Evolutionary conservation across 2,329 filamentous ascomycete species (phyloP).

Genomic region (Aspergillus intermedius): DNA sequence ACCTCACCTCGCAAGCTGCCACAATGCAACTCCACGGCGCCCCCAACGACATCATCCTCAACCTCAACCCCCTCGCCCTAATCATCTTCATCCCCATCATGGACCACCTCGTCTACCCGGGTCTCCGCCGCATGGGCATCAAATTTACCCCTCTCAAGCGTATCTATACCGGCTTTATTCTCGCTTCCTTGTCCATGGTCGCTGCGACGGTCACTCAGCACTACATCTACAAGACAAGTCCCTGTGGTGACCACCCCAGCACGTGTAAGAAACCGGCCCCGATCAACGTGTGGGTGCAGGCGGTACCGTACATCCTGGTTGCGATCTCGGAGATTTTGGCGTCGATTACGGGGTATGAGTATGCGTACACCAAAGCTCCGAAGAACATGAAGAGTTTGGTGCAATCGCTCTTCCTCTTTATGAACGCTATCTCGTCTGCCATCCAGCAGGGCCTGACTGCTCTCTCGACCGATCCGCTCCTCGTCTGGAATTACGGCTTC

Average conservation of each 20-base stretch:
- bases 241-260: conserved; percentile 52
- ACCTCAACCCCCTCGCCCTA: conserved; percentile 47
- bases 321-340: conserved; percentile 53
- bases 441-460: conserved; percentile 61
- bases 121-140: conserved; percentile 40
- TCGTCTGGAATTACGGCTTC: conserved; percentile 66
- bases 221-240: conserved; percentile 53
- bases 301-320: conserved; percentile 46
- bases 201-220: conserved; percentile 45
- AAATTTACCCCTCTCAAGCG: conserved; percentile 50
- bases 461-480: conserved; percentile 57
- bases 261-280: conserved; percentile 44
- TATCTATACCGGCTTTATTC: conserved; percentile 45
- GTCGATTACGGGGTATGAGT: conserved; percentile 59
- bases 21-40: conserved; percentile 48
- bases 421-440: conserved; percentile 60
- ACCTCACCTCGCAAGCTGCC: conserved; percentile 49
- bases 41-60: conserved; percentile 50
- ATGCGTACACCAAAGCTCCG: conserved; percentile 69
- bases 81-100: conserved; percentile 51
- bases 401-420: conserved; percentile 60
- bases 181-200: conserved; percentile 46
- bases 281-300: conserved; percentile 58
- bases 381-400: conserved; percentile 73
- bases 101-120: conserved; percentile 47